Evolutionary conservation across 495 filamentous ascomycete species (phyloP), one percentile per base, ranked within the genome.

Genomic region (Trichoderma erinaceum): DNA sequence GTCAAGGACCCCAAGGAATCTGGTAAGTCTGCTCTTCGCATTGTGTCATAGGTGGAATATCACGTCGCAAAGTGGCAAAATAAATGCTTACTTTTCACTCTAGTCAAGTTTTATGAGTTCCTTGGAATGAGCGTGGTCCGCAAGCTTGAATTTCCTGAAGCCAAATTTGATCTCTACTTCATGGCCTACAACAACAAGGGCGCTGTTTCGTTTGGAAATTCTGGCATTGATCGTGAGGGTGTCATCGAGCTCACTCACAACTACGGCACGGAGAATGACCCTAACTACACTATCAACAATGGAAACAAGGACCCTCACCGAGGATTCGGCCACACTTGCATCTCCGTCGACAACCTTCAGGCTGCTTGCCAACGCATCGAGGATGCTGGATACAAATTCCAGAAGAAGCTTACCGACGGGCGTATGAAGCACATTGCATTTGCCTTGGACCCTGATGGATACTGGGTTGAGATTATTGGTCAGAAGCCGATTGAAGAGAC

Each of bases 181-280:
- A 83, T 94, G 48, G 89, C 85, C 61, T 92, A 90, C 79, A 88
- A 93, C 77, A 79, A 80, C 3, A 82, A 89, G 5, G 76, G 79
- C 25, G 86, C 90, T 29, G 76, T 80, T 43, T 90, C 87, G 4
- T 76, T 75, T 41, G 88, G 84, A 69, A 84, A 83, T 70, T 84
- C 84, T 73, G 89, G 88, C 78, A 92, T 88, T 67, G 91, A 96
- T 78, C 90, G 94, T 66, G 88, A 97, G 73, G 94, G 91, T 41
- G 81, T 97, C 25, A 85, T 99, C 71, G 95, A 99, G 75, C 87
- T 99, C 68, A 97, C 92, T 67, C 95, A 99, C 84, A 97, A 97
- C 83, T 91, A 97, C 78, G 95, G 95, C 73, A 97, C 93, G 18
- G 95, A 98, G 79, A 83, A 83, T 68, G 91, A 98, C 76, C 86